These are phyloP conservation scores for Penicillium pulvis DNA, from an alignment of 495 filamentous ascomycete genomes.

Conservation along the genomic window DNA sequence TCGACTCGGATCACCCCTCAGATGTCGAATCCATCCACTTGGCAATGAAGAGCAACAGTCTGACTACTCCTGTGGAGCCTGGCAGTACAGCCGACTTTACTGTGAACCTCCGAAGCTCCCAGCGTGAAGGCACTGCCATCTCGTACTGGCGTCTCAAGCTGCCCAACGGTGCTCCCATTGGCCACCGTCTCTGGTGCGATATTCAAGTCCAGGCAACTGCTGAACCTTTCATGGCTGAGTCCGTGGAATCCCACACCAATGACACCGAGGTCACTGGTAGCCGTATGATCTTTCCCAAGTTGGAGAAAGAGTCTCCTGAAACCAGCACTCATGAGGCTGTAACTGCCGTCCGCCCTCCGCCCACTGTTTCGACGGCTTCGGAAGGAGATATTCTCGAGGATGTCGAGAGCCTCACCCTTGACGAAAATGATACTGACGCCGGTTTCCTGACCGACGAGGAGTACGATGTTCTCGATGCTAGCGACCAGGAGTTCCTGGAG, in stretches of 20 bases:
- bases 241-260: constrained; percentile 22
- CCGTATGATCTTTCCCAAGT: constrained; percentile 94
- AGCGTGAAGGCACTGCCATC: constrained; percentile 70
- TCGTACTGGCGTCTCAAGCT: constrained; percentile 96
- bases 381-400: constrained; percentile 64
- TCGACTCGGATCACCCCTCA: constrained; percentile 75
- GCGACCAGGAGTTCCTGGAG: constrained; percentile 80
- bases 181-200: constrained; percentile 94
- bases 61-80: constrained; percentile 64
- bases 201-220: constrained; percentile 61
- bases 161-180: constrained; percentile 78
- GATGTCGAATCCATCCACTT: constrained; percentile 69
- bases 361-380: constrained; percentile 40
- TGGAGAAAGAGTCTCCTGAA: constrained; percentile 90
- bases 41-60: constrained; percentile 79
- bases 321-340: constrained; percentile 70
- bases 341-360: constrained; percentile 32
- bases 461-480: constrained; percentile 94
- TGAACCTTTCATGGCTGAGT: constrained; percentile 14
- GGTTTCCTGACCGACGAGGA: constrained; percentile 95
- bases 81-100: constrained; percentile 80
- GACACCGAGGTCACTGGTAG: constrained; percentile 43
- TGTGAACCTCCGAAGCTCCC: constrained; percentile 78
- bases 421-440: constrained; percentile 59
- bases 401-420: constrained; percentile 64